Evolutionary conservation across 345 rosid species (phyloP).

Genomic region (Corchorus capsularis): DNA sequence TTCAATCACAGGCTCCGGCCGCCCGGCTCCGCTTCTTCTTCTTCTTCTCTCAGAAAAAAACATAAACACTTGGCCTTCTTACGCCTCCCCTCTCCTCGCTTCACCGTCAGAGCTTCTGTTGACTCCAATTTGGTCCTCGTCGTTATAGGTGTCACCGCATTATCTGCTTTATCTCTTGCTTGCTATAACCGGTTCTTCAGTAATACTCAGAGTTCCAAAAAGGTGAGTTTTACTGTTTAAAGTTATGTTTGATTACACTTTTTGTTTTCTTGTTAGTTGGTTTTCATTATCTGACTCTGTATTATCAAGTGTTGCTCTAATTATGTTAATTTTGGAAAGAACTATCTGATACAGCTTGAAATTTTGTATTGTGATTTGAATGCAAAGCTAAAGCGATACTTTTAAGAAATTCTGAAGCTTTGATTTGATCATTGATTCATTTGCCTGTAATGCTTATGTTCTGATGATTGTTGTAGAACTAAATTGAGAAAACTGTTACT

Average conservation of each 20-base stretch:
- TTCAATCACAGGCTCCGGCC: constrained; percentile 50
- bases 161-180: constrained; percentile 61
- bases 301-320: background rate
- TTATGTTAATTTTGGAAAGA: constrained; percentile 1
- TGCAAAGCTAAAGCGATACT: background rate
- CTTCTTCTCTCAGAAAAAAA: constrained; percentile 31
- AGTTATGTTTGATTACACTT: background rate
- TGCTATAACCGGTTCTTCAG: constrained; percentile 41
- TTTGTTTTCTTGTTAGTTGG: background rate
- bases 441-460: background rate
- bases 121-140: constrained; percentile 44
- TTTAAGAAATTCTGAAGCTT: background rate
- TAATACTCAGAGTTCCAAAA: constrained; percentile 30
- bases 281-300: background rate
- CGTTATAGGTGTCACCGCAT: constrained; percentile 59
- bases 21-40: constrained; percentile 28
- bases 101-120: constrained; percentile 54
- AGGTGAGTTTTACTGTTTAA: constrained; percentile 33
- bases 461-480: background rate
- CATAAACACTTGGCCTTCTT: constrained; percentile 27
- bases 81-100: constrained; percentile 35
- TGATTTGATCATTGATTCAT: background rate
- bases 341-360: background rate
- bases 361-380: background rate
- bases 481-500: background rate